These are phyloP conservation scores for Tricholoma hemisulphureum DNA, from an alignment of 768 basidiomycete genomes.

Conservation along the genomic window DNA sequence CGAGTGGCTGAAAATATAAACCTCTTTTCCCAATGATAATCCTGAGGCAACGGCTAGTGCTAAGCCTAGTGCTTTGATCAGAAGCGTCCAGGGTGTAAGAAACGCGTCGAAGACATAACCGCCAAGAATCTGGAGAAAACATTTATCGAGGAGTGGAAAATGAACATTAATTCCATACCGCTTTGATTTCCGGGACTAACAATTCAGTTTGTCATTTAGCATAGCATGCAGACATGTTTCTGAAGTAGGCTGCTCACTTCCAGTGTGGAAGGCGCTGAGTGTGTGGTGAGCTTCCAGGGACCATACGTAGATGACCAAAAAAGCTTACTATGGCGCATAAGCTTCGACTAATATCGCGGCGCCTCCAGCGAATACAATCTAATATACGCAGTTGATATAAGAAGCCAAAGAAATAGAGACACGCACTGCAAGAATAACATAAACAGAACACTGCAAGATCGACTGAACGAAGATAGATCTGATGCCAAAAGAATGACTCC, in stretches of 20 bases:
- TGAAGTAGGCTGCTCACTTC: conserved; percentile 51
- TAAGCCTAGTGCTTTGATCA: conserved; percentile 82
- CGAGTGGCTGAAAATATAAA: conserved; percentile 28
- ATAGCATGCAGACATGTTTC: background rate
- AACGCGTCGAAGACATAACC: conserved; percentile 88
- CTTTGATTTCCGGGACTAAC: conserved; percentile 76
- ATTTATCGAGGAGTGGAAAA: background rate
- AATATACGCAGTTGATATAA: conserved; percentile 2
- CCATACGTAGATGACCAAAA: background rate
- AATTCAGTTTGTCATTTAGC: background rate
- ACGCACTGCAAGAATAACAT: conserved; percentile 63
- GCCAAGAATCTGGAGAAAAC: conserved; percentile 56
- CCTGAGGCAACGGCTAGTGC: conserved; percentile 85
- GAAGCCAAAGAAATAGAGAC: background rate
- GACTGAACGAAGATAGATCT: conserved; percentile 57
- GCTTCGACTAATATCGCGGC: conserved; percentile 61
- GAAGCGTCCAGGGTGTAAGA: conserved; percentile 80
- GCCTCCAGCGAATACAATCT: conserved; percentile 63
- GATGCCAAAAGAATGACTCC: conserved; percentile 60
- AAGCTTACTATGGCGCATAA: conserved; percentile 69
- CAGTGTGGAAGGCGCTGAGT: conserved; percentile 70
- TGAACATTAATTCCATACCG: conserved; percentile 41
- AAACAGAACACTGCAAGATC: conserved; percentile 62
- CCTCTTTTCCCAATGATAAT: conserved; percentile 83
- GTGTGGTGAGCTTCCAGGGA: conserved; percentile 8